Conservation (phyloP, 2,329 filamentous ascomycete genomes). For the Pseudofabraea citricarpa region DNA sequence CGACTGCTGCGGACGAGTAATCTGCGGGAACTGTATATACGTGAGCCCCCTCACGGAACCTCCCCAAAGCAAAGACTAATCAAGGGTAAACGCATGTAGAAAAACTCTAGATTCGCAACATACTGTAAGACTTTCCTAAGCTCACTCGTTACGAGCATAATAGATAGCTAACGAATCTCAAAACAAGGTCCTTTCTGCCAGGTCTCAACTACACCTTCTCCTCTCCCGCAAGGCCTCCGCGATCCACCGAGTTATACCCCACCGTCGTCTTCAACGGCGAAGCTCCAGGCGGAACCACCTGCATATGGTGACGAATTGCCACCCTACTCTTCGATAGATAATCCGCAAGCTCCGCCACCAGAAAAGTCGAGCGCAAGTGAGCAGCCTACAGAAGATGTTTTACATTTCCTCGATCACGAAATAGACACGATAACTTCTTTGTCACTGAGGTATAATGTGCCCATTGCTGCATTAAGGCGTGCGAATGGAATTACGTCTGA, state of each 20-base stretch:
- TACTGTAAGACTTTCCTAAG: constrained; percentile 38
- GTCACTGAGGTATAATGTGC: constrained; percentile 67
- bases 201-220: constrained; percentile 55
- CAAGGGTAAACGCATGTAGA: constrained; percentile 10
- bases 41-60: constrained; percentile 34
- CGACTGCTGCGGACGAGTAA: constrained; percentile 64
- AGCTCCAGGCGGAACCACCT: constrained; percentile 28
- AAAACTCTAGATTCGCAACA: constrained; percentile 22
- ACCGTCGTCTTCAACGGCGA: constrained; percentile 14
- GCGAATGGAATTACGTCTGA: constrained; percentile 69
- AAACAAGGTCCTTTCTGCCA: constrained; percentile 65
- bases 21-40: constrained; percentile 67
- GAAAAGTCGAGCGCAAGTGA: constrained; percentile 17
- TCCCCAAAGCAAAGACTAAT: not conserved
- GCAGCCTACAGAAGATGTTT: constrained; percentile 50
- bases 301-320: constrained; percentile 30
- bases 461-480: constrained; percentile 54
- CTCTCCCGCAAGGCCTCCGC: constrained; percentile 59
- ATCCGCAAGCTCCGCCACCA: constrained; percentile 3
- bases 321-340: constrained; percentile 16
- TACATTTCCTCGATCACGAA: constrained; percentile 71
- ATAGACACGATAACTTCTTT: constrained; percentile 64
- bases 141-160: no score
- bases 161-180: no score
- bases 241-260: constrained; percentile 63